These are phyloP conservation scores for Neofusicoccum ribis DNA, from an alignment of 2,329 filamentous ascomycete genomes.

Conservation along the genomic window DNA sequence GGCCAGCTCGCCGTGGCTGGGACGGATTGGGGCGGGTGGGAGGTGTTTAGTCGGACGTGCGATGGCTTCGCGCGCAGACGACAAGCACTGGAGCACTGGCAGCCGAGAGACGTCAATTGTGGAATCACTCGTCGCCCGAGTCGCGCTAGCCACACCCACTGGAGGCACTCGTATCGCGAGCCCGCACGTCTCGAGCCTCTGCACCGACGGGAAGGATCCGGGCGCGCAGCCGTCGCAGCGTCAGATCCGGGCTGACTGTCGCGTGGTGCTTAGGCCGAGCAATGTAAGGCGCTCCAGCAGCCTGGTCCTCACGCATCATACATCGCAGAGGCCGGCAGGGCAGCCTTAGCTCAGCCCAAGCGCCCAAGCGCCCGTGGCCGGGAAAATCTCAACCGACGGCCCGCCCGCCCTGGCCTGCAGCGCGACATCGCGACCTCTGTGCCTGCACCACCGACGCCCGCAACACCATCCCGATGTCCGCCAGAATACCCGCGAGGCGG, in stretches of 20 bases:
- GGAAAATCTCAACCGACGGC: not conserved
- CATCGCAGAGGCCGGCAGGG: constrained; percentile 8
- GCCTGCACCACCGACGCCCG: constrained; percentile 8
- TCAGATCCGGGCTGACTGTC: not conserved
- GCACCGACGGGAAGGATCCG: not conserved
- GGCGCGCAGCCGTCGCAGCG: not conserved
- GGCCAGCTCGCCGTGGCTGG: not conserved
- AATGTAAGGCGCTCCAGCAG: constrained; percentile 1
- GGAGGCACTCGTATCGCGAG: too few relatives aligned
- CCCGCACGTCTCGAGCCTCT: too few relatives aligned
- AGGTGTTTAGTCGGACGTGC: not conserved
- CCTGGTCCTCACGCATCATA: constrained; percentile 22
- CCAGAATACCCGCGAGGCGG: constrained; percentile 64
- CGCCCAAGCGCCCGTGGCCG: not conserved
- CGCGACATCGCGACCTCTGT: too few relatives aligned
- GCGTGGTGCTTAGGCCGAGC: not conserved
- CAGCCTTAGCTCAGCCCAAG: too few relatives aligned
- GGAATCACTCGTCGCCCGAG: not conserved
- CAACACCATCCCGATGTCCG: constrained; percentile 56
- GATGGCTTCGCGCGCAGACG: not conserved
- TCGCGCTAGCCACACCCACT: not conserved
- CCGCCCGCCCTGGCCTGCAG: not conserved
- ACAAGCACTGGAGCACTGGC: not conserved
- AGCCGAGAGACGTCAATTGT: constrained; percentile 9
- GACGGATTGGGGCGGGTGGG: not conserved